phyloP scores from a whole-genome alignment of 2,329 filamentous ascomycete species.

The Chrysoporthe cubensis region DNA sequence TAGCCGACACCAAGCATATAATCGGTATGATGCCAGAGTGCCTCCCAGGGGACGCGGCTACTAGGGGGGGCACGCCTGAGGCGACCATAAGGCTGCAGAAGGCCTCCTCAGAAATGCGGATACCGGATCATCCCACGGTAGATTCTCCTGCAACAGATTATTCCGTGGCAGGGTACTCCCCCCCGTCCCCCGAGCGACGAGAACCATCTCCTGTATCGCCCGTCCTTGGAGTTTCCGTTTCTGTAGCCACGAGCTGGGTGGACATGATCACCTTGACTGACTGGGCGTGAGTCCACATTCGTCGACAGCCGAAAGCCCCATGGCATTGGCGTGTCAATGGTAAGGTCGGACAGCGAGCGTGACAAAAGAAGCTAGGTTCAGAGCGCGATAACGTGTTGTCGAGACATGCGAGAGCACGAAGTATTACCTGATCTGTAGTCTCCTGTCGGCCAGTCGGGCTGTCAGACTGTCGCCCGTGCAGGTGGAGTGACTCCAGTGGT shows the following conservation, averaged over 20 bases:
- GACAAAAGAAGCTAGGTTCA: constrained; percentile 15
- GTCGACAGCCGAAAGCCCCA: background rate
- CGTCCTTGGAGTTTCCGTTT: background rate
- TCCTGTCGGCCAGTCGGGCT: background rate
- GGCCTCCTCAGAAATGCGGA: background rate
- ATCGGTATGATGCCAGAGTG: constrained; percentile 1
- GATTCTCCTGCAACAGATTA: background rate
- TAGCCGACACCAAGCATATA: background rate
- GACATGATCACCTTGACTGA: background rate
- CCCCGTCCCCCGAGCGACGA: too few species aligned
- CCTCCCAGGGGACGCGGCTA: constrained; percentile 14
- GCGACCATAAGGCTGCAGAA: background rate
- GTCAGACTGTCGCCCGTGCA: constrained; percentile 5
- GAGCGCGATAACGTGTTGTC: constrained; percentile 24
- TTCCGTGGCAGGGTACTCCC: too few species aligned
- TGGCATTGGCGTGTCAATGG: constrained; percentile 16
- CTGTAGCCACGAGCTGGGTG: background rate
- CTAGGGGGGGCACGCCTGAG: background rate
- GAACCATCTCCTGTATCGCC: too few species aligned
- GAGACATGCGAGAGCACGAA: constrained; percentile 3
- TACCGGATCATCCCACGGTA: background rate
- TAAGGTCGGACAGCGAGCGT: constrained; percentile 2
- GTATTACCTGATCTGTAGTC: background rate
- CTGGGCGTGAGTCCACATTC: background rate
- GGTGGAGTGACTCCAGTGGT: constrained; percentile 29